These are phyloP conservation scores for Diutina mesorugosa DNA, from an alignment of 1,139 yeast species.

Conservation along the genomic window DNA sequence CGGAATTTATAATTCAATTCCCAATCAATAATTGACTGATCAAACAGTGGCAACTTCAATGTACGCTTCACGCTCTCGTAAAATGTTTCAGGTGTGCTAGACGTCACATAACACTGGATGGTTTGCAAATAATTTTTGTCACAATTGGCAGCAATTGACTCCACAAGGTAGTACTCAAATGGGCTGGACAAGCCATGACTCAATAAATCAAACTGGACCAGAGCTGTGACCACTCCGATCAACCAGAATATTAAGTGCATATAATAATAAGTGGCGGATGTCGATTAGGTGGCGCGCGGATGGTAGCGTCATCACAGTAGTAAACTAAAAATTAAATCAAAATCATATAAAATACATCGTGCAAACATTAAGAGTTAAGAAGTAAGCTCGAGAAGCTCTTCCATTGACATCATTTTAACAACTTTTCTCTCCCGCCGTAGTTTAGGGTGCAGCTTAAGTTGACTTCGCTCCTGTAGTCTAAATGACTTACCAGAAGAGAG, in stretches of 20 bases:
- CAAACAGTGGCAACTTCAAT: not conserved
- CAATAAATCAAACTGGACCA: not conserved
- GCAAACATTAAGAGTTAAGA: not conserved
- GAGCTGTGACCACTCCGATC: not conserved
- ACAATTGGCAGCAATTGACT: not conserved
- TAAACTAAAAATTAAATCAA: too few species aligned
- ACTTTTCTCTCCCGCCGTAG: slow-evolving; percentile 11
- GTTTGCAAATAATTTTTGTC: not conserved
- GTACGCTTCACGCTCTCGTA: not conserved
- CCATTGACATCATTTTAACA: slow-evolving; percentile 13
- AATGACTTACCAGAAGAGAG: too few species aligned
- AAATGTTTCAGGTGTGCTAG: not conserved
- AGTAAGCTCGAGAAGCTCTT: not conserved
- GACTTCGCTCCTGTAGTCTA: not conserved
- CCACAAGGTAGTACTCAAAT: not conserved
- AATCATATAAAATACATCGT: not conserved
- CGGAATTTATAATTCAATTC: not conserved
- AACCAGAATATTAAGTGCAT: not conserved
- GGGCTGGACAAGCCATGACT: not conserved
- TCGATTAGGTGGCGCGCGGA: not conserved
- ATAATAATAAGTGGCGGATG: not conserved
- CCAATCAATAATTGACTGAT: not conserved
- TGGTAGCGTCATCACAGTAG: not conserved
- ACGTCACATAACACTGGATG: not conserved
- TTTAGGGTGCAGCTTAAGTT: slow-evolving; percentile 8